phyloP scores from a whole-genome alignment of 2,329 filamentous ascomycete genomes.

The Acrodontium crateriforme region DNA sequence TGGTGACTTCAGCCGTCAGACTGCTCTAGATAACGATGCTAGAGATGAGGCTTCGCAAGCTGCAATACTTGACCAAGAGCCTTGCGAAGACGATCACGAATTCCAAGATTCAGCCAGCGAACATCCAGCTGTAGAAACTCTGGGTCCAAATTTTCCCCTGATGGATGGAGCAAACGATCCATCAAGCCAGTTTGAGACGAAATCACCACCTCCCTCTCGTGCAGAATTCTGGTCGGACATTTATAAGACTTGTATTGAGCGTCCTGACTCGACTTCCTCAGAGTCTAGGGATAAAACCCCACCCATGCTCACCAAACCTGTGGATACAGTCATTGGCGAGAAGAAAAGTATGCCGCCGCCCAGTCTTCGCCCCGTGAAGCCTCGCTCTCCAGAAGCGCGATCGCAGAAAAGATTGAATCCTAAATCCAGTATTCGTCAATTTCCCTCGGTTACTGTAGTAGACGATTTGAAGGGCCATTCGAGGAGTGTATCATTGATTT shows the following conservation, averaged over 20 bases:
- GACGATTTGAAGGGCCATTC: constrained; percentile 20
- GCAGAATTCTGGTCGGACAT: constrained; percentile 9
- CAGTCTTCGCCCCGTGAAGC: constrained; percentile 7
- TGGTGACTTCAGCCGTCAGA: no score
- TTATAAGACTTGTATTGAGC: constrained; percentile 9
- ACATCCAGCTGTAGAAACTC: no score
- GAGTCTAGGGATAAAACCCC: neutral
- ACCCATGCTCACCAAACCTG: neutral
- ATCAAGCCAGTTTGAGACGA: neutral
- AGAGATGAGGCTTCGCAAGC: no score
- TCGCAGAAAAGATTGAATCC: constrained; percentile 1
- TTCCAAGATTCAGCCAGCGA: no score
- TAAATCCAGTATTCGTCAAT: constrained; percentile 9
- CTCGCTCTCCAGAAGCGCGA: constrained; percentile 7
- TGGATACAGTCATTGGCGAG: neutral
- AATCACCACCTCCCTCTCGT: constrained; percentile 2
- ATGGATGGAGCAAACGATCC: constrained; percentile 4
- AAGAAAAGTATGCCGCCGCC: constrained; percentile 6
- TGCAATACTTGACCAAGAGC: no score
- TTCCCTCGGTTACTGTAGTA: constrained; percentile 19
- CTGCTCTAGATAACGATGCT: no score
- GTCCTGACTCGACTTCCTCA: neutral
- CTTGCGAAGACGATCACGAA: no score
- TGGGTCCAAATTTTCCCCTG: no score
- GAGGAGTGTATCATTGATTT: constrained; percentile 16